phyloP scores from a whole-genome alignment of 495 filamentous ascomycete species.

The Entonaema liquescens region DNA sequence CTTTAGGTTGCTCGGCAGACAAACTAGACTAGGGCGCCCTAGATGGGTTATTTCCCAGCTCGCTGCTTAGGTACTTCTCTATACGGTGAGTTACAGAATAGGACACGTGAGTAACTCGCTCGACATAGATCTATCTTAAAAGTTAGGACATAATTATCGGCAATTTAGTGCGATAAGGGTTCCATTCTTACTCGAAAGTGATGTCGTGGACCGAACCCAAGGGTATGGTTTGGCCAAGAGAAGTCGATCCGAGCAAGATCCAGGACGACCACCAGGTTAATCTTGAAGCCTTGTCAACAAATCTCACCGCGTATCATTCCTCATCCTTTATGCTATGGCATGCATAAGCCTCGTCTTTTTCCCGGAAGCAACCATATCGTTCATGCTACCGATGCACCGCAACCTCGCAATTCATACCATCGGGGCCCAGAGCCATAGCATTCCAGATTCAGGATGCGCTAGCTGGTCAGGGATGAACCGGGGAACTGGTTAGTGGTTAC shows the following conservation, averaged over 20 bases:
- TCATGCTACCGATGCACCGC: slow-evolving; percentile 2
- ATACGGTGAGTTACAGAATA: not conserved
- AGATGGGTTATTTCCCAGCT: slow-evolving; percentile 10
- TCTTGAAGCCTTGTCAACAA: not conserved
- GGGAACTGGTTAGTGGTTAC: slow-evolving; percentile 25
- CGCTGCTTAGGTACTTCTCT: too few species aligned
- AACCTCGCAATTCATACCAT: slow-evolving; percentile 9
- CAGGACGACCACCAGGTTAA: not conserved
- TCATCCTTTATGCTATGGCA: not conserved
- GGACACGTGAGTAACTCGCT: not conserved
- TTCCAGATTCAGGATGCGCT: slow-evolving; percentile 12
- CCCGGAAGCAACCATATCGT: slow-evolving; percentile 1
- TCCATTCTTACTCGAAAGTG: not conserved
- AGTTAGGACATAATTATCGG: too few species aligned
- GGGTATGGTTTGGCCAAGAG: not conserved
- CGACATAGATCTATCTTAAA: not conserved
- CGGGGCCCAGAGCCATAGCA: not conserved
- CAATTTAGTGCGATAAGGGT: too few species aligned
- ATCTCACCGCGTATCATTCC: not conserved
- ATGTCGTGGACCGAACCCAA: not conserved
- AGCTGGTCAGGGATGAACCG: slow-evolving; percentile 13
- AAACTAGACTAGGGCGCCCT: not conserved
- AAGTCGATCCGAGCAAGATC: not conserved
- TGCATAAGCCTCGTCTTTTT: slow-evolving; percentile 11
- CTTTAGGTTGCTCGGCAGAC: slow-evolving; percentile 1